phyloP scores from a whole-genome alignment of 257 asterid genomes.

The Plectranthus barbatus region DNA sequence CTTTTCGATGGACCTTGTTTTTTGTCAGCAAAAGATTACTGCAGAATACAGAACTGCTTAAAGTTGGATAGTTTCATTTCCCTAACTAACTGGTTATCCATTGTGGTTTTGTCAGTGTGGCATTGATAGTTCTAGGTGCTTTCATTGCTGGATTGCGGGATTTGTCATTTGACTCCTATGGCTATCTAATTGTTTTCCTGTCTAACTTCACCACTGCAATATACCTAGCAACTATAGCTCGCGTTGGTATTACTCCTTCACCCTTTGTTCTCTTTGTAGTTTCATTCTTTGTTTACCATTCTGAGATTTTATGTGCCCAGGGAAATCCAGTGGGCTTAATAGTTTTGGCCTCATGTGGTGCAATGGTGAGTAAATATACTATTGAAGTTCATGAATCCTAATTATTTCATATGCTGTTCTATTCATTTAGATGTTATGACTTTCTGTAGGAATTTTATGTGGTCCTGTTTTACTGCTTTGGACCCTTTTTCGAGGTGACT shows the following conservation, averaged over 20 bases:
- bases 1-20: not conserved
- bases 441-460: constrained; percentile 50
- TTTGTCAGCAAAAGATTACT: not conserved
- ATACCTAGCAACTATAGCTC: constrained; percentile 96
- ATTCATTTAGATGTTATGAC: not conserved
- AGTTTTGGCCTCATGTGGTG: constrained; percentile 99
- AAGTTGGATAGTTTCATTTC: not conserved
- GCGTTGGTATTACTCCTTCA: constrained; percentile 55
- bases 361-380: constrained; percentile 48
- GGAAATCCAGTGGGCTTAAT: constrained; percentile 88
- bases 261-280: constrained; percentile 15
- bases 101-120: constrained; percentile 64
- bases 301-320: constrained; percentile 35
- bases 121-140: constrained; percentile 87
- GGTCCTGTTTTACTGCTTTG: constrained; percentile 53
- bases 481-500: constrained; percentile 75
- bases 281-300: constrained; percentile 10
- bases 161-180: constrained; percentile 70
- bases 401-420: not conserved
- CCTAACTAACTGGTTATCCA: constrained; percentile 15
- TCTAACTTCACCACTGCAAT: constrained; percentile 85
- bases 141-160: constrained; percentile 94
- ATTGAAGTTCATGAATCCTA: not conserved
- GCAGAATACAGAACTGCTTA: not conserved
- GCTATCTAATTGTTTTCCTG: constrained; percentile 73